These are phyloP conservation scores for Penicillium oxalicum DNA, from an alignment of 2,329 filamentous ascomycete genomes.

Conservation along the genomic window DNA sequence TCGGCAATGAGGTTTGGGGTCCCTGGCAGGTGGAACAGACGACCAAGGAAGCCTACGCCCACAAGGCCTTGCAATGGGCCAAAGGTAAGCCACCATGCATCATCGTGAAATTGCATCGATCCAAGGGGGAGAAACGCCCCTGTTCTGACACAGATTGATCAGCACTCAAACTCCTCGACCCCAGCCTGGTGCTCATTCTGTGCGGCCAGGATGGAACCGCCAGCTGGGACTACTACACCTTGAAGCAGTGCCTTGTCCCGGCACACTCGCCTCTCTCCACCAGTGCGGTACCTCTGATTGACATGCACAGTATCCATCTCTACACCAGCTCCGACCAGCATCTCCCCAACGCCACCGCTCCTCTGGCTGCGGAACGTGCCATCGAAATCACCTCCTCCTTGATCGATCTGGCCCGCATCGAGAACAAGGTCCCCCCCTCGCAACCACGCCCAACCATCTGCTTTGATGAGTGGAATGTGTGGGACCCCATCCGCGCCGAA, in stretches of 20 bases:
- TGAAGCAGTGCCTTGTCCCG: conserved; percentile 60
- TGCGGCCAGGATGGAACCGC: conserved; percentile 66
- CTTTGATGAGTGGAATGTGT: conserved; percentile 83
- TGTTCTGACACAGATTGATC: not conserved
- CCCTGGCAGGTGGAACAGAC: conserved; percentile 56
- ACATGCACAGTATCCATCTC: conserved; percentile 77
- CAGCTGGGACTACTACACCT: conserved; percentile 67
- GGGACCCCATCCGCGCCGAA: conserved; percentile 66
- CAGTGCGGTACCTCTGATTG: conserved; percentile 49
- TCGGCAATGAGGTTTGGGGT: conserved; percentile 67
- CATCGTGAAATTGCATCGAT: too few relatives aligned
- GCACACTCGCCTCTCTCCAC: conserved; percentile 39
- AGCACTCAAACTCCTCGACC: conserved; percentile 50
- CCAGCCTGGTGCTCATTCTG: conserved; percentile 62
- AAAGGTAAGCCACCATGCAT: conserved; percentile 35
- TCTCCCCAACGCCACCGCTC: conserved; percentile 55
- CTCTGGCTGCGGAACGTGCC: conserved; percentile 63
- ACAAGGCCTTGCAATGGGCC: conserved; percentile 55
- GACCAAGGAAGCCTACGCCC: conserved; percentile 55
- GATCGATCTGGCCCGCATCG: conserved; percentile 68
- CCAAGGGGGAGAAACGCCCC: not conserved
- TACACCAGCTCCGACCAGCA: conserved; percentile 61
- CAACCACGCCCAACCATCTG: conserved; percentile 65
- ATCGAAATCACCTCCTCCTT: conserved; percentile 64
- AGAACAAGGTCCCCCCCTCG: conserved; percentile 51